Conservation (phyloP, 176 grass and related monocot genomes). For the Carex pumila region DNA sequence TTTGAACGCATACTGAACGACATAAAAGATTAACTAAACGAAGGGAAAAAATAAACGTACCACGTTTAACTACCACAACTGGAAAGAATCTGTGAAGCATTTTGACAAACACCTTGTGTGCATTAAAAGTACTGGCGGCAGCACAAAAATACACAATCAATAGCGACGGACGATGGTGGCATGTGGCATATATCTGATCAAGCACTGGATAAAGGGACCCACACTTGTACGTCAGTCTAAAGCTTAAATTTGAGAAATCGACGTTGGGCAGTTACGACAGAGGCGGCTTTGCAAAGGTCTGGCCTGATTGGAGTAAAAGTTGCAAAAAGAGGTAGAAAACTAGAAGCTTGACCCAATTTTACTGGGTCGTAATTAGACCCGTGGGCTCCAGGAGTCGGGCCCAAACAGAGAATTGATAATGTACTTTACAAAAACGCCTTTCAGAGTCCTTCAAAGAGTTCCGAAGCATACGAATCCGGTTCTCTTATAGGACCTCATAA, state of each 20-base stretch:
- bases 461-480: no score
- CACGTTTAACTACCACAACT: background rate
- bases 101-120: background rate
- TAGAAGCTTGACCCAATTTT: background rate
- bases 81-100: background rate
- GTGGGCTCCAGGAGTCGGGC: background rate
- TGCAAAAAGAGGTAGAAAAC: background rate
- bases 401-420: background rate
- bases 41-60: background rate
- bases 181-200: background rate
- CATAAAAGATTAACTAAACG: background rate
- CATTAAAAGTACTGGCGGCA: background rate
- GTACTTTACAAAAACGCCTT: no score
- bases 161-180: background rate
- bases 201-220: background rate
- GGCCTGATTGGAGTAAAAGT: background rate
- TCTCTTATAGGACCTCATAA: no score
- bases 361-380: background rate
- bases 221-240: background rate
- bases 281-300: background rate
- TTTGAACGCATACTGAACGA: background rate
- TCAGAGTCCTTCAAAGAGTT: no score
- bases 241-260: background rate
- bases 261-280: background rate
- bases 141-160: background rate